phyloP scores from a whole-genome alignment of 73 alveolate genomes.

The Paramecium sexaurelia region DNA sequence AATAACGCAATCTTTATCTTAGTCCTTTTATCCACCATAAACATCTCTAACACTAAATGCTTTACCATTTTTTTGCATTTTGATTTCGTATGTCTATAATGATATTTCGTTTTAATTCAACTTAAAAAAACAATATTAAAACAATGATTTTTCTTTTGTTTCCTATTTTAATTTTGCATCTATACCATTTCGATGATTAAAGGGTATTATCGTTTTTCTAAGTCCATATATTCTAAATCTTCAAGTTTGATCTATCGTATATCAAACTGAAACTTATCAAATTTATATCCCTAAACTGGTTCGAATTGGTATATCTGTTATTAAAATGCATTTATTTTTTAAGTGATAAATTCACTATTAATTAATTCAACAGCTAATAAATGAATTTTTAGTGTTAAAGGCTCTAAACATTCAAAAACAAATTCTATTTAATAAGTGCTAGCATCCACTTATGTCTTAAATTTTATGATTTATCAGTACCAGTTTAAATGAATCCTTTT shows the following conservation, averaged over 20 bases:
- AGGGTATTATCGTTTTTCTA: background rate
- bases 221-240: background rate
- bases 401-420: background rate
- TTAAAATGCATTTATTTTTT: background rate
- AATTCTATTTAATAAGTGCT: background rate
- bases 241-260: background rate
- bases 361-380: background rate
- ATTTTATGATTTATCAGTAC: background rate
- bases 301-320: background rate
- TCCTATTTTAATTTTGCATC: background rate
- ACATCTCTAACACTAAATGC: slow-evolving; percentile 35
- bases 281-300: background rate
- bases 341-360: background rate
- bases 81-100: background rate
- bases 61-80: background rate
- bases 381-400: background rate
- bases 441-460: background rate
- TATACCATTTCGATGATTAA: background rate
- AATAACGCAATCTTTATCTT: slow-evolving; percentile 59
- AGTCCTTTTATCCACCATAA: slow-evolving; percentile 27
- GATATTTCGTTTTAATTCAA: background rate
- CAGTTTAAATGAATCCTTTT: background rate
- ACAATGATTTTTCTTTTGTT: background rate
- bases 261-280: background rate
- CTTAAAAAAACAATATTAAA: slow-evolving; percentile 3